Conservation (phyloP, 768 basidiomycete genomes). For the Chlorophyllum brunneum region DNA sequence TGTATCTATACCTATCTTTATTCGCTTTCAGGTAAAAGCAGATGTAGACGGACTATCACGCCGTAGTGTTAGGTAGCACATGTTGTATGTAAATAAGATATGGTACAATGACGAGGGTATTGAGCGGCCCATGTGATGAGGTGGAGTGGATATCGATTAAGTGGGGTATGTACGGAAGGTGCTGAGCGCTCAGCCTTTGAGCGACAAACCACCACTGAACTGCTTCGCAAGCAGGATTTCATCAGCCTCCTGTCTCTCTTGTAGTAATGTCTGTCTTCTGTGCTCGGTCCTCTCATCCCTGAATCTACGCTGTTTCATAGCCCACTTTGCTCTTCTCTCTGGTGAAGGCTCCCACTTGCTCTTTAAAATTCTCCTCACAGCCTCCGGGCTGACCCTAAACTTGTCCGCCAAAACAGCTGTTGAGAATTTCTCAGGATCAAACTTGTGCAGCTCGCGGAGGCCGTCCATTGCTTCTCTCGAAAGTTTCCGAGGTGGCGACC, state of each 20-base stretch:
- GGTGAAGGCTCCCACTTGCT: conserved; percentile 65
- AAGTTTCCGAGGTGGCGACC: conserved; percentile 77
- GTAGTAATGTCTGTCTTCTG: conserved; percentile 26
- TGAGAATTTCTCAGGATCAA: conserved; percentile 61
- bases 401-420: conserved; percentile 68
- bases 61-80: not conserved
- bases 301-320: conserved; percentile 45
- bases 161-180: no score
- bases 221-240: not conserved
- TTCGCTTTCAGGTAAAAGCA: conserved; percentile 5
- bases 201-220: conserved; percentile 4
- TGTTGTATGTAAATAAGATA: conserved; percentile 1
- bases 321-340: conserved; percentile 47
- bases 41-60: not conserved
- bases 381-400: conserved; percentile 80
- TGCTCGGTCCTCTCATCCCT: conserved; percentile 35
- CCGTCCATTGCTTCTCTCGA: conserved; percentile 84
- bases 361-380: conserved; percentile 73
- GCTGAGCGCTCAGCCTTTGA: not conserved
- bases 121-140: not conserved
- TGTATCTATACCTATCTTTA: conserved; percentile 12
- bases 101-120: not conserved
- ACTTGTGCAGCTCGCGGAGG: conserved; percentile 58
- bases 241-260: conserved; percentile 34
- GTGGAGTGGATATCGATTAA: not conserved